Conservation (phyloP, 306 rosid genomes). For the Gleditsia sinensis region DNA sequence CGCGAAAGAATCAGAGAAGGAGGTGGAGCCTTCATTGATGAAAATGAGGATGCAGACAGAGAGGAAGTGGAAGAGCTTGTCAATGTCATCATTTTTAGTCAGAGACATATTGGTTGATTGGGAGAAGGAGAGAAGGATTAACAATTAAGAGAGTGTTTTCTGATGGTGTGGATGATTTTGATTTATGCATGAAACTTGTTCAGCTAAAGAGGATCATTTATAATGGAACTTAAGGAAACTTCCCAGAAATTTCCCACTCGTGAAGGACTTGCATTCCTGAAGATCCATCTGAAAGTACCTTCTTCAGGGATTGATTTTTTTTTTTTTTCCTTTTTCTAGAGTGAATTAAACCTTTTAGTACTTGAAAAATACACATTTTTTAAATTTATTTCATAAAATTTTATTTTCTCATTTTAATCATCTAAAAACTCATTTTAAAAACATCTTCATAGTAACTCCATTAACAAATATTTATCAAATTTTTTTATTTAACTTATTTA, state of each 20-base stretch:
- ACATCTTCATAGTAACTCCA: no score
- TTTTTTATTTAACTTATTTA: no score
- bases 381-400: no score
- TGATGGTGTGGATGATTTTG: conserved; percentile 30
- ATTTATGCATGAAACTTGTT: conserved; percentile 32
- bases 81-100: conserved; percentile 30
- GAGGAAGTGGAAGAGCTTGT: conserved; percentile 36
- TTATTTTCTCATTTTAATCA: no score
- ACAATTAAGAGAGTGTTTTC: neutral
- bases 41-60: conserved; percentile 42
- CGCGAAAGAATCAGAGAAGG: conserved; percentile 32
- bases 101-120: neutral
- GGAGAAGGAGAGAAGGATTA: neutral
- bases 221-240: conserved; percentile 38
- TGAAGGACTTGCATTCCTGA: conserved; percentile 27
- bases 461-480: no score
- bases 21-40: conserved; percentile 49
- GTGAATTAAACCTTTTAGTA: no score
- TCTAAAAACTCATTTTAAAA: no score
- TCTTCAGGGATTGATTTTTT: conserved; percentile 17
- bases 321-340: no score
- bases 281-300: neutral
- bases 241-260: conserved; percentile 46
- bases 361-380: no score
- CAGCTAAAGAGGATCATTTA: conserved; percentile 27